Evolutionary conservation across 164 flowering plant species (phyloP).

Genomic region (grape (Vitis vinifera)): DNA sequence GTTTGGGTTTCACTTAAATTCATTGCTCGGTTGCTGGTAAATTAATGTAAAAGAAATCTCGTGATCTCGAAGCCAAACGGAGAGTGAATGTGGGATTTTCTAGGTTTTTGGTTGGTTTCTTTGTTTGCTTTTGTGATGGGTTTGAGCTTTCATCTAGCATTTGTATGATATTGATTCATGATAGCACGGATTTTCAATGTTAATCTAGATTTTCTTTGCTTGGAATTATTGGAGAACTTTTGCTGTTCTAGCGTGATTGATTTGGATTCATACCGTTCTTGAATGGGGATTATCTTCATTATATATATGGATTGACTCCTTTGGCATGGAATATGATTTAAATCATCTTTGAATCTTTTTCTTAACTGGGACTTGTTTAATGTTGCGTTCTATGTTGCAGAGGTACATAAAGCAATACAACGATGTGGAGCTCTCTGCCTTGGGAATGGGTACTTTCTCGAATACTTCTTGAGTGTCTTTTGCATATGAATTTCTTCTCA

Average conservation of each 20-base stretch:
- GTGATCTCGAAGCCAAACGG: too few relatives aligned
- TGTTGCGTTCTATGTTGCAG: slow-evolving; percentile 22
- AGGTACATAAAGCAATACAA: slow-evolving; percentile 31
- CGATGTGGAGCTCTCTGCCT: slow-evolving; percentile 40
- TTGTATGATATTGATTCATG: not conserved
- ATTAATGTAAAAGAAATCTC: not conserved
- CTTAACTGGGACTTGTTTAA: not conserved
- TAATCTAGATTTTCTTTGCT: too few relatives aligned
- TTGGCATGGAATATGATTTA: too few relatives aligned
- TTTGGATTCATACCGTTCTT: too few relatives aligned
- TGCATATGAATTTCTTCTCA: not conserved
- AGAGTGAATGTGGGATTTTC: too few relatives aligned
- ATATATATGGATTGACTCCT: not conserved
- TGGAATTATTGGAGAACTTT: too few relatives aligned
- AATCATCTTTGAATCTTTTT: not conserved
- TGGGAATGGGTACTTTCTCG: slow-evolving; percentile 38
- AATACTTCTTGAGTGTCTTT: not conserved
- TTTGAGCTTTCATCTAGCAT: not conserved
- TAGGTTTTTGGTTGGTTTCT: not conserved
- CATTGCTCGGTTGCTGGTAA: not conserved
- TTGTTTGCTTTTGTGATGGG: not conserved
- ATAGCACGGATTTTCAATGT: not conserved
- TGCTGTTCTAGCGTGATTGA: too few relatives aligned
- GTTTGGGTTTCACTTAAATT: not conserved
- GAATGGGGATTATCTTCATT: not conserved